Percentiles rank a stretch among this genome's conserved stretches.
Evolutionary conservation across 2,329 filamentous ascomycete species (phyloP).

Genomic region (Myriosclerotinia curreyana): DNA sequence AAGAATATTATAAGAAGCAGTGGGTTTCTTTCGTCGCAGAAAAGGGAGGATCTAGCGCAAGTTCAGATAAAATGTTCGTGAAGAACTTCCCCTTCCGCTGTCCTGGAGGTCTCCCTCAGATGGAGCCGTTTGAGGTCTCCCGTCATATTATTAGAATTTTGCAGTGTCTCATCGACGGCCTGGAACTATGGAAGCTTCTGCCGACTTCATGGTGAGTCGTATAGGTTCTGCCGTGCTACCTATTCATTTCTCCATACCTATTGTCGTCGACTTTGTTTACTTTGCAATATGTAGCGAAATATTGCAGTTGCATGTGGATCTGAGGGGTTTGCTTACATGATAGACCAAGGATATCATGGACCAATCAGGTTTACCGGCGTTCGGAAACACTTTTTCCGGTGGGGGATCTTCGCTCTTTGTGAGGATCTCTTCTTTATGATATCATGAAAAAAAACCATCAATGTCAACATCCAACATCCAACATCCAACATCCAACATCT

Average conservation of each 20-base stretch:
- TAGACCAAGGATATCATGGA: too few species aligned
- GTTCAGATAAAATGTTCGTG: background rate
- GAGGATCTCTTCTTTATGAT: background rate
- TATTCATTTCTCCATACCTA: background rate
- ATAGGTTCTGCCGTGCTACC: background rate
- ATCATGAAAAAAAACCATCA: background rate
- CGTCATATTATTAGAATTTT: background rate
- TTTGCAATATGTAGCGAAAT: constrained; percentile 3
- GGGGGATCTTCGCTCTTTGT: background rate
- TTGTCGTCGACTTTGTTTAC: background rate
- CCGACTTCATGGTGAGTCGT: background rate
- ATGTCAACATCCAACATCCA: background rate
- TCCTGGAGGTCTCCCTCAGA: background rate
- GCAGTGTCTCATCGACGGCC: background rate
- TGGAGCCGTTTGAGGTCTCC: background rate
- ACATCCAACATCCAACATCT: background rate
- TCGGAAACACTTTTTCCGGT: constrained; percentile 4
- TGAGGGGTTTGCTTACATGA: background rate
- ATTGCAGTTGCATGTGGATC: background rate
- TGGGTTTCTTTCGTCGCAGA: background rate
- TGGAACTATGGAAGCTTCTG: background rate
- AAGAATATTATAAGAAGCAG: background rate
- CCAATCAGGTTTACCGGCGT: background rate
- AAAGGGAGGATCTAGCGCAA: background rate
- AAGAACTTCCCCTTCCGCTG: background rate